These are phyloP conservation scores for Penicillium sp. DNA, from an alignment of 2,329 filamentous ascomycete genomes.

Conservation along the genomic window DNA sequence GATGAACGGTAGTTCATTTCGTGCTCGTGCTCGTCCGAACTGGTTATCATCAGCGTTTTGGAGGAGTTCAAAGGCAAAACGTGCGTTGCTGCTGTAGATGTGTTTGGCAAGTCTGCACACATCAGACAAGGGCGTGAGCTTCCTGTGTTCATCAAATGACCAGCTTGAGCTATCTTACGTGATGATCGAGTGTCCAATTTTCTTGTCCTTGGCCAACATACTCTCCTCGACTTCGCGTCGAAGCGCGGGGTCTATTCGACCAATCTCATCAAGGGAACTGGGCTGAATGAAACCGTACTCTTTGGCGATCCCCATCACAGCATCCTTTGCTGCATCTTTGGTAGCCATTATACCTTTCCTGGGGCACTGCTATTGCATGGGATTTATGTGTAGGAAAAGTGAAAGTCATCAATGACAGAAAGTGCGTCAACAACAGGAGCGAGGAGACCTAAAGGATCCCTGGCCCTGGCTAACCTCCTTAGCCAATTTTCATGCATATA, in stretches of 20 bases:
- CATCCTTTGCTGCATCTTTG: constrained; percentile 5
- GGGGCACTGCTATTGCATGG: too few species aligned
- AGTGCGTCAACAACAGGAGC: too few species aligned
- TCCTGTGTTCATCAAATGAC: too few species aligned
- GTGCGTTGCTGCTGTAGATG: constrained; percentile 21
- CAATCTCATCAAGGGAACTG: not conserved
- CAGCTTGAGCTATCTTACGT: not conserved
- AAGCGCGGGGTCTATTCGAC: not conserved
- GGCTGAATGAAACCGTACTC: constrained; percentile 4
- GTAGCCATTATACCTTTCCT: not conserved
- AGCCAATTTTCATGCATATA: too few species aligned
- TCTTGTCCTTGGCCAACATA: constrained; percentile 8
- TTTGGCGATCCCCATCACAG: constrained; percentile 1
- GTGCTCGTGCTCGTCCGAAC: constrained; percentile 23
- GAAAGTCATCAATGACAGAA: too few species aligned
- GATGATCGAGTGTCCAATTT: constrained; percentile 4
- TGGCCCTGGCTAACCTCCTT: too few species aligned
- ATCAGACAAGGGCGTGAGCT: not conserved
- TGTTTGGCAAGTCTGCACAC: constrained; percentile 18
- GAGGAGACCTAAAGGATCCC: too few species aligned
- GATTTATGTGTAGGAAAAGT: too few species aligned
- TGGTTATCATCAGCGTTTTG: constrained; percentile 48
- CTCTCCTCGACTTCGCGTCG: constrained; percentile 5
- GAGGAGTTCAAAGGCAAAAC: constrained; percentile 36
- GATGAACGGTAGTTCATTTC: constrained; percentile 20